Conservation (phyloP, 352 stramenopile genomes). For the Phytophthora capsici region DNA sequence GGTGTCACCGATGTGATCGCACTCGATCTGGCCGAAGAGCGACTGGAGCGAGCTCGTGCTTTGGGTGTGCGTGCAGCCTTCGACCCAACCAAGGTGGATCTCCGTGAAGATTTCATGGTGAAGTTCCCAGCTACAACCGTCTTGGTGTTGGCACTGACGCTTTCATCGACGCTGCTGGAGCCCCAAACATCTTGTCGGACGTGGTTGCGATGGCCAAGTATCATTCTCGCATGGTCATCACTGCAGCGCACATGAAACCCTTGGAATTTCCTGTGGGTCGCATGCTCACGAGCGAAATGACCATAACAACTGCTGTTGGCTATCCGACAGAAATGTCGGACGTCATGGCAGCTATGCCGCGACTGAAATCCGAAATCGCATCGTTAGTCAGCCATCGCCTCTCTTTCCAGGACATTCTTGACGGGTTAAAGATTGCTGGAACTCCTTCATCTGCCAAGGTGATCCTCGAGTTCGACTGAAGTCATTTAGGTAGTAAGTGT, state of each 20-base stretch:
- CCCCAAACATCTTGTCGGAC: constrained; percentile 30
- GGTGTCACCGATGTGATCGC: constrained; percentile 29
- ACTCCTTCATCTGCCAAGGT: constrained; percentile 37
- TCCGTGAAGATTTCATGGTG: constrained; percentile 29
- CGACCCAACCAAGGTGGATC: constrained; percentile 30
- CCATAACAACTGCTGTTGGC: constrained; percentile 30
- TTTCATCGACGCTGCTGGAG: constrained; percentile 29
- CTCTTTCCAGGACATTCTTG: constrained; percentile 29
- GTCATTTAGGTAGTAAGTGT: not conserved
- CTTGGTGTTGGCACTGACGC: constrained; percentile 31
- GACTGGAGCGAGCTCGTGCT: constrained; percentile 26
- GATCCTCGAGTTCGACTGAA: constrained; percentile 32
- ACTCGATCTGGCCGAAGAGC: constrained; percentile 30
- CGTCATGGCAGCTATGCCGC: constrained; percentile 30
- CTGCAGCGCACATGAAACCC: constrained; percentile 25
- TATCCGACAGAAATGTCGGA: constrained; percentile 37
- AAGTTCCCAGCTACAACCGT: constrained; percentile 34
- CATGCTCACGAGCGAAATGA: constrained; percentile 41
- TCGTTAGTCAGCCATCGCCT: constrained; percentile 36
- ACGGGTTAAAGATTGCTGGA: constrained; percentile 29
- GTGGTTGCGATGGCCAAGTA: constrained; percentile 30
- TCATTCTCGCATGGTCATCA: constrained; percentile 32
- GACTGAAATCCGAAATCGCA: constrained; percentile 23
- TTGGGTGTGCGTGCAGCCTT: constrained; percentile 27
- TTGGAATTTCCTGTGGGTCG: constrained; percentile 26